phyloP scores from a whole-genome alignment of 495 filamentous ascomycete species.

The Podospora pseudoanserina region DNA sequence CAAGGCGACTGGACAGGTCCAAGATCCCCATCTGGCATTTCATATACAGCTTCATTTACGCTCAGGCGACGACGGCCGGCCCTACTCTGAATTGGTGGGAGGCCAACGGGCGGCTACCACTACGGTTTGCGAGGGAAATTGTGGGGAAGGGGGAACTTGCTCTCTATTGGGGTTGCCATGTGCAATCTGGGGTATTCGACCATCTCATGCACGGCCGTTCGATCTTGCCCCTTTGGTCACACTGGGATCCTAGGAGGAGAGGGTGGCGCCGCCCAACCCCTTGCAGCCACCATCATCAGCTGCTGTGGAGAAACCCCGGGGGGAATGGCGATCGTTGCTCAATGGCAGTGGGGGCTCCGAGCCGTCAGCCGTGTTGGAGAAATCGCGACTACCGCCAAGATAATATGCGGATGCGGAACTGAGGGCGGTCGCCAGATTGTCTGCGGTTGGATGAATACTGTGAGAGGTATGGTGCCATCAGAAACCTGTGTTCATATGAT shows the following conservation, averaged over 20 bases:
- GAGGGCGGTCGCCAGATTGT: conserved; percentile 10
- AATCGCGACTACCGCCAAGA: conserved; percentile 19
- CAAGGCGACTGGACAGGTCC: conserved; percentile 29
- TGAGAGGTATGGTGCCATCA: conserved; percentile 16
- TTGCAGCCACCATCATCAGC: conserved; percentile 13
- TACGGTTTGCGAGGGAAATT: conserved; percentile 25
- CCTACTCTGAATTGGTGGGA: conserved; percentile 29
- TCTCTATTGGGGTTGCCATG: conserved; percentile 4
- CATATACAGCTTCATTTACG: conserved; percentile 39
- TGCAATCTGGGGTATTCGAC: conserved; percentile 30
- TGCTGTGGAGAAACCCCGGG: conserved; percentile 7
- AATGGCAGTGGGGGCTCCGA: conserved; percentile 6
- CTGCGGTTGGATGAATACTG: conserved; percentile 23
- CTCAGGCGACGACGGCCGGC: conserved; percentile 28
- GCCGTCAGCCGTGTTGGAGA: conserved; percentile 26
- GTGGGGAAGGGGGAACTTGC: conserved; percentile 28
- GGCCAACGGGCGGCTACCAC: conserved; percentile 8
- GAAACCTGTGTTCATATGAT: conserved; percentile 7
- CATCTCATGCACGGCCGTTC: conserved; percentile 27
- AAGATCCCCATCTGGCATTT: conserved; percentile 33
- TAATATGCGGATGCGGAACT: conserved; percentile 23
- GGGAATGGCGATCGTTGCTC: conserved; percentile 5
- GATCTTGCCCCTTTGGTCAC: conserved; percentile 12
- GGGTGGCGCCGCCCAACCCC: conserved; percentile 1
- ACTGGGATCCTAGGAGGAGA: conserved; percentile 3